phyloP scores from a whole-genome alignment of 1,284 basidiomycete species.

The Melanopsichium pennsylvanicum region DNA sequence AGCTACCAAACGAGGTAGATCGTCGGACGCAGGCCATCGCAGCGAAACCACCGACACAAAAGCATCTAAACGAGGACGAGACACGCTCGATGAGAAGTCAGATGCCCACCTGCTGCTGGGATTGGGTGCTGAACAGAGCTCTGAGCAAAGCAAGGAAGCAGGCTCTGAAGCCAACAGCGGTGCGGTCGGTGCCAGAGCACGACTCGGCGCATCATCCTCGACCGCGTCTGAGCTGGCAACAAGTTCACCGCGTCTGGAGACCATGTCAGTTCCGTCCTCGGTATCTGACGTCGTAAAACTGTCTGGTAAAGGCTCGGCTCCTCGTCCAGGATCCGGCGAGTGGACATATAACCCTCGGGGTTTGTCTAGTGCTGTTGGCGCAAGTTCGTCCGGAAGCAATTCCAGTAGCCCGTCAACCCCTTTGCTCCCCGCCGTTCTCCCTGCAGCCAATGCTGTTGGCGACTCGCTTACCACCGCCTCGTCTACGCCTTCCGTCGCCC shows the following conservation, averaged over 20 bases:
- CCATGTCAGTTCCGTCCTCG: background rate
- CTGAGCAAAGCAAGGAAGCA: background rate
- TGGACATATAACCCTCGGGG: slow-evolving; percentile 26
- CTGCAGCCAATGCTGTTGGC: background rate
- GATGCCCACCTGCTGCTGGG: slow-evolving; percentile 40
- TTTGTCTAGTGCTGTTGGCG: slow-evolving; percentile 5
- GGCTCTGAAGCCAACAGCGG: background rate
- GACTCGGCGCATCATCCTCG: background rate
- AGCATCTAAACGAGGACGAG: slow-evolving; percentile 16
- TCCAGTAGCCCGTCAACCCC: slow-evolving; percentile 32
- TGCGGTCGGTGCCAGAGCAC: background rate
- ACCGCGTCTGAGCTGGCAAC: background rate
- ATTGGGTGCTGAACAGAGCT: slow-evolving; percentile 10
- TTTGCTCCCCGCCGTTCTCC: slow-evolving; percentile 11
- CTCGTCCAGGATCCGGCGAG: slow-evolving; percentile 33
- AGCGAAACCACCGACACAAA: slow-evolving; percentile 10
- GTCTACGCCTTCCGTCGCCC: slow-evolving; percentile 19
- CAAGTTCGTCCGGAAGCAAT: slow-evolving; percentile 27
- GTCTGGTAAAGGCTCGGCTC: slow-evolving; percentile 4
- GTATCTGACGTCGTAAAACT: background rate
- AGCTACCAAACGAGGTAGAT: slow-evolving; percentile 21
- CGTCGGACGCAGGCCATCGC: slow-evolving; percentile 13
- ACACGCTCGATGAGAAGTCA: slow-evolving; percentile 23
- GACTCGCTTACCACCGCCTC: slow-evolving; percentile 26
- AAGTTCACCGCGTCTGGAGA: slow-evolving; percentile 7